Percentiles rank a stretch among this genome's conserved stretches.
Conservation (phyloP, 257 asterid species). For the Solanum habrochaites region DNA sequence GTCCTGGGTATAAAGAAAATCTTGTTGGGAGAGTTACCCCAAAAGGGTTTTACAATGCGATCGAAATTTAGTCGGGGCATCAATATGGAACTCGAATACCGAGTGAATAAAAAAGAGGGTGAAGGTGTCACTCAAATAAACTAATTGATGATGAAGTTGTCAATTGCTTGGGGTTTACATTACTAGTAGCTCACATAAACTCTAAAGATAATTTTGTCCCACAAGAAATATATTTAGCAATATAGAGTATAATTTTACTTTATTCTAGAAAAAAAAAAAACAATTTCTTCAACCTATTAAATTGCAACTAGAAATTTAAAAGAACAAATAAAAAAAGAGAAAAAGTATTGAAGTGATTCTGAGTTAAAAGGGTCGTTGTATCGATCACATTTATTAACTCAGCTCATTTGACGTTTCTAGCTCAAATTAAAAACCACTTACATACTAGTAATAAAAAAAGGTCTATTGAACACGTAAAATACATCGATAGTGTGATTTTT, state of each 20-base stretch:
- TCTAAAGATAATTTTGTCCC: neutral
- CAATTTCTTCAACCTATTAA: neutral
- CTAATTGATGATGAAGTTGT: neutral
- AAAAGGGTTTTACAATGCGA: rapidly evolving
- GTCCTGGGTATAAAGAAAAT: rapidly evolving
- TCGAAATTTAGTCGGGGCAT: rapidly evolving
- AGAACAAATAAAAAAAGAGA: neutral
- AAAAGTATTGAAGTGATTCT: neutral
- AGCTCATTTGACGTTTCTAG: neutral
- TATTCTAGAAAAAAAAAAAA: neutral
- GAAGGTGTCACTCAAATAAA: neutral
- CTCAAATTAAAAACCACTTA: neutral
- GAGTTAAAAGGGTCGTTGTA: neutral
- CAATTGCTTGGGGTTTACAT: neutral
- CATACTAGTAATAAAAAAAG: neutral
- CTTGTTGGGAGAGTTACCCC: rapidly evolving
- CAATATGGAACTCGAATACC: rapidly evolving
- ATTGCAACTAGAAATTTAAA: neutral
- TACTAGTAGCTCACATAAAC: neutral
- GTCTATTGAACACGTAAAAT: neutral
- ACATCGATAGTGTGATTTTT: no score
- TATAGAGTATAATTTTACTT: neutral
- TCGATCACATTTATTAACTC: neutral
- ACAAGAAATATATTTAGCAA: neutral
- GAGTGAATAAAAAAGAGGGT: neutral